These are phyloP conservation scores for Potentilla sterilis DNA, from an alignment of 306 rosid species.

Conservation along the genomic window DNA sequence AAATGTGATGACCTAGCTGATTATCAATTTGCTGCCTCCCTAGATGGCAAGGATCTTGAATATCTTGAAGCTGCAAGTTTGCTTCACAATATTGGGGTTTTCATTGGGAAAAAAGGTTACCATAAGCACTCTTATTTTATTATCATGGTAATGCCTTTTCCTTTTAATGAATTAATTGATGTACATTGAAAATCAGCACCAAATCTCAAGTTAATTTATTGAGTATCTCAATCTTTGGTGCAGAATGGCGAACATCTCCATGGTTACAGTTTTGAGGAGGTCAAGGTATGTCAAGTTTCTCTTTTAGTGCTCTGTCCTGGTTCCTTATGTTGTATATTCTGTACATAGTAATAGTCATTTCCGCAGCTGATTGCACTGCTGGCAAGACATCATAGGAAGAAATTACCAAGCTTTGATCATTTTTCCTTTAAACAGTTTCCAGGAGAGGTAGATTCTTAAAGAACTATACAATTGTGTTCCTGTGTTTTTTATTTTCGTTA, in stretches of 20 bases:
- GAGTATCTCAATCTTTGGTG: background rate
- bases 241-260: constrained; percentile 29
- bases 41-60: constrained; percentile 36
- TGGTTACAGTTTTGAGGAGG: constrained; percentile 35
- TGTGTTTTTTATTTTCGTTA: background rate
- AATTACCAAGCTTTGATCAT: constrained; percentile 33
- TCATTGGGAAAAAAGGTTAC: constrained; percentile 34
- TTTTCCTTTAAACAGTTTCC: constrained; percentile 23
- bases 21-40: constrained; percentile 19
- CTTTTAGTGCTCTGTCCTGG: constrained; percentile 9
- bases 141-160: constrained; percentile 29
- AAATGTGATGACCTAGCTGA: constrained; percentile 13
- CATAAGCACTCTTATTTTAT: constrained; percentile 33
- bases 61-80: constrained; percentile 41
- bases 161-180: background rate
- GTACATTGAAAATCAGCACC: background rate
- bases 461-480: background rate
- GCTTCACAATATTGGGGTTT: constrained; percentile 41
- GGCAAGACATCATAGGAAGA: constrained; percentile 35
- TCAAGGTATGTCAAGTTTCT: constrained; percentile 31
- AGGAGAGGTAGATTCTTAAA: constrained; percentile 25
- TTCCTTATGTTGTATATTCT: background rate
- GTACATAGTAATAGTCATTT: constrained; percentile 10
- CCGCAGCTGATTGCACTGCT: constrained; percentile 40
- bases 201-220: background rate